Base-by-base conservation (phyloP, 1,139 yeast genomes). In the Hemisphaericaspora xylanilytica region DNA sequence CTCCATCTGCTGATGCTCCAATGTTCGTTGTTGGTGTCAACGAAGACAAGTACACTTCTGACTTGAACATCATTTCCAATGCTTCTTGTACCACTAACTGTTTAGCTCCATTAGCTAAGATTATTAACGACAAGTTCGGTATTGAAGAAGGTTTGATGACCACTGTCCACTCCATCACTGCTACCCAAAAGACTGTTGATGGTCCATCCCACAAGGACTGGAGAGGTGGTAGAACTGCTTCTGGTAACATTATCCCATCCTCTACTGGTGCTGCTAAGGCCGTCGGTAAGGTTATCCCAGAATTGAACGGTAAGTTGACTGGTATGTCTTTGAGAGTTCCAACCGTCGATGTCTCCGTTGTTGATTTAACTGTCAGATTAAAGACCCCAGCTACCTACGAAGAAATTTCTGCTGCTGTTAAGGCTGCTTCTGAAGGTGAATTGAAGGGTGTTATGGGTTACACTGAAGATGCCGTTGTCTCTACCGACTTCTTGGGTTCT, bases 191-290 rank as follows among this genome's bases (percentile, higher is more conserved):
- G 82, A 82, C 90, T 51, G 94, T 85, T 54, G 94, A 85, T 64
- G 94, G 94, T 72, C 90, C 94, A 62, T 84, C 92, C 67, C 84
- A 81, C 79, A 85, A 85, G 81, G 94, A 85, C 80, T 85, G 94
- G 94, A 81, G 94, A 78, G 94, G 94, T 67, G 94, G 94, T 69
- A 82, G 94, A 73, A 81, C 94, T 61, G 94, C 94, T 64, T 80
- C 89, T 47, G 90, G 85, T 65, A 85, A 85, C 85, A 83, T 85
- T 66, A 85, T 85, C 60, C 94, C 94, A 65, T 85, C 92, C 38
- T 83, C 92, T 54, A 85, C 94, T 53, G 94, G 94, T 78, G 94
- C 94, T 63, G 95, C 95, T 63, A 85, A 85, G 80, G 92, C 92
- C 56, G 94, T 85, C 58, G 94, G 92, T 68, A 84, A 83, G 78